Base-by-base conservation (phyloP, 2,329 filamentous ascomycete species). In the Fusarium graminum region DNA sequence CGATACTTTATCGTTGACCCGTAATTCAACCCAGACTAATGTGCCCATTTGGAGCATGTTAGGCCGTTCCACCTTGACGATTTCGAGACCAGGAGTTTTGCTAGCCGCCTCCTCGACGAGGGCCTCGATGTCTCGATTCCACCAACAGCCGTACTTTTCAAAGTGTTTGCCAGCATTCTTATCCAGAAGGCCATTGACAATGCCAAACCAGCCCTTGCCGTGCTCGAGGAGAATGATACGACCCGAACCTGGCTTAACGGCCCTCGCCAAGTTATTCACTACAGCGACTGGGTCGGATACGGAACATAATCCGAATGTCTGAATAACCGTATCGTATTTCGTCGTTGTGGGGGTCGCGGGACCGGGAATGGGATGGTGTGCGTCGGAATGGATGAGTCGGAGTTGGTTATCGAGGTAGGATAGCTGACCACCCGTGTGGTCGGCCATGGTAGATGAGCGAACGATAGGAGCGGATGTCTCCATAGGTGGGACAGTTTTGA, bases 281-380 rank as follows among this genome's bases (percentile, higher is more conserved):
- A 90, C 79, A 28, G 73, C 74, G 11, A 83, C 80, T 2, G 88
- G 88, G 70, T 88, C 83, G 6, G 80, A 79, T 4, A 89, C 87
- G 69, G 85, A 88, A 76, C 88, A 90, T 26, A 90, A 81, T 6
- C 87, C 87, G 76, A 90, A 90, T 0, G 86, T 88, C 72, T 90
- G 87, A 29, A 90, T 73, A 36, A 90, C 78, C 3, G 86, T 89
- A 76, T 90, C 88, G 77, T 89, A 90, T 64, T 81, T 81, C 7
- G 73, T 42, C 77, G 77, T 72, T 61, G 78, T 41, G 72, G 79
- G n/a, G 72, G 79, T 28, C 50, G 69, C 39, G 11, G 54, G 49
- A 11, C 58, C 54, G 36, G 83, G 83, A 2, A 86, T 75, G 0
- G 76, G 68, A 32, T 76, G 65, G 60, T 82, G 80, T 4, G 82